Conservation (phyloP, 176 grass and related monocot genomes). For the Tuctoria greenei region DNA sequence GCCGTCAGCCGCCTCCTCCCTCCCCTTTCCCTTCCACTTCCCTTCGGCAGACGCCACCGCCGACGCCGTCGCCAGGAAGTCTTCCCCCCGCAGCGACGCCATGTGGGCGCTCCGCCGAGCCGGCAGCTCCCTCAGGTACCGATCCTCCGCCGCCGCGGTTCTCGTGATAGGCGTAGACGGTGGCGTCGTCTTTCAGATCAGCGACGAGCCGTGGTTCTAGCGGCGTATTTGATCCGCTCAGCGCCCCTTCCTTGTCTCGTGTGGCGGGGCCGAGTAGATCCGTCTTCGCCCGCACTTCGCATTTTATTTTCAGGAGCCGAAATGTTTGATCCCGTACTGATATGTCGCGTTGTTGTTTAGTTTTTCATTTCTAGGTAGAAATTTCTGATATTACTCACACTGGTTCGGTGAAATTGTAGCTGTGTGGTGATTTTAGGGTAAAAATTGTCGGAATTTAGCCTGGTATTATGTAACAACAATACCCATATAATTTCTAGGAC, state of each 20-base stretch:
- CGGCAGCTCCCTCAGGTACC: conserved; percentile 49
- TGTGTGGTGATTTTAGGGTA: neutral
- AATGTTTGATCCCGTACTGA: neutral
- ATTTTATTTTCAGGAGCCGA: neutral
- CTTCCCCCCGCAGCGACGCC: neutral
- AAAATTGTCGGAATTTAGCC: too few relatives aligned
- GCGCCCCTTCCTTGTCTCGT: neutral
- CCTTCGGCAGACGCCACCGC: neutral
- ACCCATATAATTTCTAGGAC: neutral
- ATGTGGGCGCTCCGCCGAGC: conserved; percentile 75
- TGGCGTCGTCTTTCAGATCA: neutral
- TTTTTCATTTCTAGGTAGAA: neutral
- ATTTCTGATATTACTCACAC: neutral
- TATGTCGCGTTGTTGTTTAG: neutral
- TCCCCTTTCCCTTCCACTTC: neutral
- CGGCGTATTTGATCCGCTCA: neutral
- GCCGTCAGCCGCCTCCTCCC: neutral
- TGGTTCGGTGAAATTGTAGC: neutral
- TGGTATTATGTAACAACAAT: too few relatives aligned
- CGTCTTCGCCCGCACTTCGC: neutral
- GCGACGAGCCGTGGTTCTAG: neutral
- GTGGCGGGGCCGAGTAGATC: neutral
- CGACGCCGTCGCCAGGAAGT: neutral
- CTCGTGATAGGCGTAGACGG: neutral
- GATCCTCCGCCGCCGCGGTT: neutral